Evolutionary conservation across 2,329 filamentous ascomycete species (phyloP), one percentile per base, ranked within the genome.

Genomic region (Immersiporthe knoxdaviesiana): DNA sequence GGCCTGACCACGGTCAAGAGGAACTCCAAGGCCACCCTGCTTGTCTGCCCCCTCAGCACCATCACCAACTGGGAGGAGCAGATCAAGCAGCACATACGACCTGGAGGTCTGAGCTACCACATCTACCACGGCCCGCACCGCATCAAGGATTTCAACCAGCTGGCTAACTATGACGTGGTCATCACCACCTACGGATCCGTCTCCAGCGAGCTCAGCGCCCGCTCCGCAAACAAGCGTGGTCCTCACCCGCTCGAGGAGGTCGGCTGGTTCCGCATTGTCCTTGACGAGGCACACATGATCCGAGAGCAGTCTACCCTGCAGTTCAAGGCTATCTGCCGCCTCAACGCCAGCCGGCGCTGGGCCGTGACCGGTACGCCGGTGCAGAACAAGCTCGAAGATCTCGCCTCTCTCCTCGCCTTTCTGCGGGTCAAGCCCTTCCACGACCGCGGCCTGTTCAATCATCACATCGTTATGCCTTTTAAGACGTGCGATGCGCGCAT

Each of bases 311-410:
- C 85, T 3, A 95, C 94, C 0, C 83, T 92, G 54, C 91, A 95
- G 73, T 97, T 94, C 66, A 93, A 94, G 77, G 92, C 93, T 3
- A 92, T 96, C 27, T 94, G 93, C 72, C 87, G 88, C 27, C 83
- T 98, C 2, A 86, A 92, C 70, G 92, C 94, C 2, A 87, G 92
- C 76, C 89, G 94, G 41, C 90, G 94, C 44, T 99, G 96, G 96
- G 95, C 94, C 2, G 93, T 98, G n/a, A 98, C 96, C 0, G 96
- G 95, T 67, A 98, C 96, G 0, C 96, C 94, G 0, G 92, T 98
- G 11, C 95, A 98, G 79, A 99, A 99, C 76, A 90, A 92, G 4
- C 85, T 98, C 2, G 94, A 97, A 73, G 96, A 99, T 77, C 85
- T 98, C 30, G 92, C 93, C 18, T 92, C 95, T 1, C 83, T 98